phyloP scores from a whole-genome alignment of 169 alveolate genomes.

The Plasmodium vinckei region DNA sequence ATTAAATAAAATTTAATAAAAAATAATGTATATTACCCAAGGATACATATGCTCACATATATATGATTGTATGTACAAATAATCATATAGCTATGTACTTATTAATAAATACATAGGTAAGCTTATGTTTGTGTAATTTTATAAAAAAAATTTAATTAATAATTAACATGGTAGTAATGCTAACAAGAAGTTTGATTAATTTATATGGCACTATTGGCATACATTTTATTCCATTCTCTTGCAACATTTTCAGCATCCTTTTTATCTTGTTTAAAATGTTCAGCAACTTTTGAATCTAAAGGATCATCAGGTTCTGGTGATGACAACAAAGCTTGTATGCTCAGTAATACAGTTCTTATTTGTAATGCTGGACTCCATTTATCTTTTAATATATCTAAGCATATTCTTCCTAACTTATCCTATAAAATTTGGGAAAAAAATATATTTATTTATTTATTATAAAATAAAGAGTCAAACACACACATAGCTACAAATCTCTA shows the following conservation, averaged over 20 bases:
- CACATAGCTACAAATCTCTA: neutral
- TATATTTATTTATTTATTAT: neutral
- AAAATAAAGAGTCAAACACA: neutral
- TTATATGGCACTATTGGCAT: slow-evolving; percentile 85
- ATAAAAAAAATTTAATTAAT: too few relatives aligned
- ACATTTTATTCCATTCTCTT: slow-evolving; percentile 92
- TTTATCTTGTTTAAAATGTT: slow-evolving; percentile 94
- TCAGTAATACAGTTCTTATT: slow-evolving; percentile 96
- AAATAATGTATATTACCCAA: neutral
- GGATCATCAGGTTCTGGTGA: slow-evolving; percentile 99
- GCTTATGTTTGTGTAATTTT: neutral
- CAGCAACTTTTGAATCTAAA: slow-evolving; percentile 96
- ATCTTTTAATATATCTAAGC: slow-evolving; percentile 98
- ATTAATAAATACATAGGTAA: neutral
- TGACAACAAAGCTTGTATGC: slow-evolving; percentile 97
- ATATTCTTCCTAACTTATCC: slow-evolving; percentile 98
- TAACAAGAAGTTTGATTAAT: neutral
- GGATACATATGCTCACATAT: neutral
- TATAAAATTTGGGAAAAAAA: slow-evolving; percentile 4
- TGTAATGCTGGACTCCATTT: slow-evolving; percentile 99
- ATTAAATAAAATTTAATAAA: too few relatives aligned
- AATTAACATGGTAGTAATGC: neutral
- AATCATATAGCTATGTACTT: neutral
- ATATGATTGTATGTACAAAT: neutral
- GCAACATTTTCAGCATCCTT: slow-evolving; percentile 93